Conservation (phyloP, 495 filamentous ascomycete species). For the Umbilicaria muhlenbergii region DNA sequence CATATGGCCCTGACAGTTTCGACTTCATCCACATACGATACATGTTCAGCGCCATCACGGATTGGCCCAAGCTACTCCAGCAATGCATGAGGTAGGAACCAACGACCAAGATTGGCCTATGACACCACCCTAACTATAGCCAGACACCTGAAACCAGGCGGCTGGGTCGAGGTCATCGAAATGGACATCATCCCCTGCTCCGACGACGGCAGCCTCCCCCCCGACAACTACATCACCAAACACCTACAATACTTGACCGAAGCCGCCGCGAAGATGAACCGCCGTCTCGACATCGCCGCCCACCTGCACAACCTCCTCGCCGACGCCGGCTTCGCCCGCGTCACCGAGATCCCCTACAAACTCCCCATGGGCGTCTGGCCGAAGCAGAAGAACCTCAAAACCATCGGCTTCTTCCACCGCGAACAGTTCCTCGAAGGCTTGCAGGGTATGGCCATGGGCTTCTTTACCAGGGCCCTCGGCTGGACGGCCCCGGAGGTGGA, state of each 20-base stretch:
- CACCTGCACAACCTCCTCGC: too few species aligned
- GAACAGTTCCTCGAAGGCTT: too few species aligned
- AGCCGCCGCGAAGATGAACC: conserved; percentile 25
- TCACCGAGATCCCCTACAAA: conserved; percentile 40
- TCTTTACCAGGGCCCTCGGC: conserved; percentile 40
- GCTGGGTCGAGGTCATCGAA: conserved; percentile 39
- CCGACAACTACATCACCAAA: conserved; percentile 15
- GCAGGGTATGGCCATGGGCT: too few species aligned
- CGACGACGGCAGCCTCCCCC: conserved; percentile 27
- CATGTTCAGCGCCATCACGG: conserved; percentile 30
- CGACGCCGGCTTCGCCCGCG: conserved; percentile 37
- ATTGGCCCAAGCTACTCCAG: conserved; percentile 31
- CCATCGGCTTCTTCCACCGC: too few species aligned
- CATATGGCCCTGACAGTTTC: conserved; percentile 25
- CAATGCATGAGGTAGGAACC: conserved; percentile 5
- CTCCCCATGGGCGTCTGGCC: conserved; percentile 50
- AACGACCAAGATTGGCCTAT: not conserved
- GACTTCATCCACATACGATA: conserved; percentile 42
- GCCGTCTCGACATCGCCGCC: conserved; percentile 24
- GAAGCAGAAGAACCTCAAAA: conserved; percentile 25
- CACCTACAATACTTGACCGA: conserved; percentile 18
- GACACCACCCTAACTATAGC: not conserved
- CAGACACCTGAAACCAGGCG: conserved; percentile 28
- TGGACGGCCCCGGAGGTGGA: conserved; percentile 36
- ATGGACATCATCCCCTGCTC: conserved; percentile 20